Evolutionary conservation across 1,284 basidiomycete species (phyloP).

Genomic region (Vanrija humicola): DNA sequence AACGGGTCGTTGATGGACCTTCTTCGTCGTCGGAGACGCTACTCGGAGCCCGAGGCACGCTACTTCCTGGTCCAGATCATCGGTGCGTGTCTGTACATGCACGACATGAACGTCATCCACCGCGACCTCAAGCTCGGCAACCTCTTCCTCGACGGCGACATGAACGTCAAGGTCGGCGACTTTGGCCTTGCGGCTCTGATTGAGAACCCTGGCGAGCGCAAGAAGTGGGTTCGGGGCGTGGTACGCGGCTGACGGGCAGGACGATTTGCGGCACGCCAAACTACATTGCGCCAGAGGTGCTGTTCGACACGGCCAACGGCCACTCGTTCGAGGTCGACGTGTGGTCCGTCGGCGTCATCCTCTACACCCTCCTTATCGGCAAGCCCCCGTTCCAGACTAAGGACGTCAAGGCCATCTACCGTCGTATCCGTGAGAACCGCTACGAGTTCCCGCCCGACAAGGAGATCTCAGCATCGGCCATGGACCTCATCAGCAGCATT

Average conservation of each 20-base stretch:
- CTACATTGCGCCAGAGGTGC: constrained; percentile 96
- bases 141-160: constrained; percentile 82
- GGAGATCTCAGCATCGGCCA: constrained; percentile 65
- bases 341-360: constrained; percentile 95
- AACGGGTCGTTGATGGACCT: constrained; percentile 81
- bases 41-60: constrained; percentile 87
- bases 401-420: constrained; percentile 91
- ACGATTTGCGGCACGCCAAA: constrained; percentile 98
- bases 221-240: constrained; percentile 60
- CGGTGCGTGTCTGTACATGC: constrained; percentile 95
- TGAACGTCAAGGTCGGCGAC: constrained; percentile 97
- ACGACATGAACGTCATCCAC: constrained; percentile 89
- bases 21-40: constrained; percentile 78
- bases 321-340: constrained; percentile 98
- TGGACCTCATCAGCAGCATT: constrained; percentile 77
- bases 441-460: constrained; percentile 87
- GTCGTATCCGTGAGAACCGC: constrained; percentile 89
- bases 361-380: constrained; percentile 91
- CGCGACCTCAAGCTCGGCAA: constrained; percentile 95
- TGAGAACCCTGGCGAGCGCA: constrained; percentile 90
- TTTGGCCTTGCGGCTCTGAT: constrained; percentile 96
- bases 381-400: constrained; percentile 97
- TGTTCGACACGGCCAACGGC: constrained; percentile 92
- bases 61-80: constrained; percentile 92
- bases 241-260: constrained; percentile 32